Percentiles rank a stretch among this genome's conserved stretches.
phyloP scores from a whole-genome alignment of 2,329 filamentous ascomycete species.

The Emergomyces pasteurianus region DNA sequence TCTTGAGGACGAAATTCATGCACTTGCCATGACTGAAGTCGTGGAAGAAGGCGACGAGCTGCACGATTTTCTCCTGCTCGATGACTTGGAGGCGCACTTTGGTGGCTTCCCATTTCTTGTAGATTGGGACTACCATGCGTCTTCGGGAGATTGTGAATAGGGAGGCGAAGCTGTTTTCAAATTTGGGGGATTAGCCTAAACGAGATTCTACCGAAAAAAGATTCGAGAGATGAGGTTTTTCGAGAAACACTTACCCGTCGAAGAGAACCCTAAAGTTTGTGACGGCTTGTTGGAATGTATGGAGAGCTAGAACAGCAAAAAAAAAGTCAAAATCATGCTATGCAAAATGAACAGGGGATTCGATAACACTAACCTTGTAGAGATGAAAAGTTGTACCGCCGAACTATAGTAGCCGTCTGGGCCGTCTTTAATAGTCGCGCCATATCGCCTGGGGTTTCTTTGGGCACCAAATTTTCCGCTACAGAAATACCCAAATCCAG shows the following conservation, averaged over 20 bases:
- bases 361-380: conserved; percentile 27
- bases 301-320: conserved; percentile 45
- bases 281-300: conserved; percentile 64
- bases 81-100: conserved; percentile 70
- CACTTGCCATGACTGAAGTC: conserved; percentile 77
- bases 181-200: neutral
- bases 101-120: conserved; percentile 88
- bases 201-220: neutral
- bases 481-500: conserved; percentile 66
- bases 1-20: conserved; percentile 79
- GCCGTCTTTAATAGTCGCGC: conserved; percentile 48
- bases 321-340: conserved; percentile 8
- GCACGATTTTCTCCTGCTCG: conserved; percentile 59
- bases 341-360: neutral
- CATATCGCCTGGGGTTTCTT: conserved; percentile 52
- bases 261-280: conserved; percentile 70
- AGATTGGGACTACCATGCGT: conserved; percentile 81
- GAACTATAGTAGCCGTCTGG: conserved; percentile 52
- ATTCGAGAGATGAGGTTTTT: neutral
- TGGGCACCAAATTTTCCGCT: conserved; percentile 52
- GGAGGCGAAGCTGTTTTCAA: conserved; percentile 43
- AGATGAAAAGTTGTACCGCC: conserved; percentile 57
- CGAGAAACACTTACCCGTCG: conserved; percentile 39
- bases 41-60: conserved; percentile 77
- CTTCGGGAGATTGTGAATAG: conserved; percentile 72